Base-by-base conservation (phyloP, 768 basidiomycete species). In the Termitomyces sp. region DNA sequence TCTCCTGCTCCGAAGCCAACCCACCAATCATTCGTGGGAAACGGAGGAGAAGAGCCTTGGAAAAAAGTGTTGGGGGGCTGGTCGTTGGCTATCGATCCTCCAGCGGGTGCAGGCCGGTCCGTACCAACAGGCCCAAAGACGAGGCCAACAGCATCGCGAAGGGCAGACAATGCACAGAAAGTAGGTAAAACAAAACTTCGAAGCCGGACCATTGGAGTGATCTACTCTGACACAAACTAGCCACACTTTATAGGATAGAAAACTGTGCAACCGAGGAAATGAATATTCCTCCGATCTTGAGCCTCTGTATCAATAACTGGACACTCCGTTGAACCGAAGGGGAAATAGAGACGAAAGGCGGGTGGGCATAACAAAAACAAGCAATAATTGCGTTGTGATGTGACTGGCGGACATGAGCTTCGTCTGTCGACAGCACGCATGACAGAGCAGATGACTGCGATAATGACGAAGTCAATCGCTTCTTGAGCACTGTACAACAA, bases 21-120 rank as follows among this genome's bases (percentile, higher is more conserved):
- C 72, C 72, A 73, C 72, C 72, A 73, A 54, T 68, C 68, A 35
- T 71, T 71, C 9, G 72, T 73, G 28, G 72, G 72, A 51, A 66
- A 73, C 1, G 72, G 71, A 28, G 71, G 70, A 41, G 65, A 61
- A 56, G 65, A 70, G 33, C 67, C 71, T 51, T 69, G 69, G 59
- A 72, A 73, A 60, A 73, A 71, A 6, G 70, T 67, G 44, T 63
- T 69, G 13, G 72, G 71, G 28, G 72, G 69, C 35, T 64, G 63
- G 41, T 62, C 60, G 50, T 63, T 66, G 28, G 68, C 66, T 40
- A 70, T 58, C 36, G 59, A 58, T 40, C 68, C 69, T 33, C 69
- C 69, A 38, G 67, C 63, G 22, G 67, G 67, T 2, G 61, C 60
- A 48, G 69, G 69, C 20, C 59, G 52, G 52, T 63, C 62, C 2